These are phyloP conservation scores for Pichia sp. DNA, from an alignment of 1,139 yeast genomes.

Conservation along the genomic window DNA sequence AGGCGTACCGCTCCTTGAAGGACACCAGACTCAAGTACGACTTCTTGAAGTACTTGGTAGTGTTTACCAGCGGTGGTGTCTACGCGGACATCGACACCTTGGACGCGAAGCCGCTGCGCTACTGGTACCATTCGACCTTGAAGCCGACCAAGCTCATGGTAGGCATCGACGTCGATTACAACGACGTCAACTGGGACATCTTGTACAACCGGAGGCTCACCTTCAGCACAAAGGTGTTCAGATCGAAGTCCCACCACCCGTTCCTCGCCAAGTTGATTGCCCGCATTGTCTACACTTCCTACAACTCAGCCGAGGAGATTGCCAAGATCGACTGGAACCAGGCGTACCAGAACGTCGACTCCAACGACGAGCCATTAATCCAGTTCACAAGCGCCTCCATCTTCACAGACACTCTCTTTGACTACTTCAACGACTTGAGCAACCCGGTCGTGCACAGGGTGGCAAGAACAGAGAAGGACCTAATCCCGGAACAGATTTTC, in stretches of 20 bases:
- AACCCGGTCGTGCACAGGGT: constrained; percentile 62
- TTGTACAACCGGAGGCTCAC: constrained; percentile 62
- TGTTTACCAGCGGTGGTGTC: constrained; percentile 67
- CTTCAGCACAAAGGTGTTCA: constrained; percentile 66
- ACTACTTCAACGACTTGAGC: constrained; percentile 54
- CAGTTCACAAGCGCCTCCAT: constrained; percentile 74
- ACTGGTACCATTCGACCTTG: constrained; percentile 36
- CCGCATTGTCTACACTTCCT: constrained; percentile 23
- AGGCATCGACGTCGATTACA: constrained; percentile 72
- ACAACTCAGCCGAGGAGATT: constrained; percentile 29
- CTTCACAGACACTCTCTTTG: constrained; percentile 72
- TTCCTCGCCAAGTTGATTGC: constrained; percentile 30
- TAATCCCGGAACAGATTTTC: constrained; percentile 22
- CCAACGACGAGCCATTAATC: constrained; percentile 43
- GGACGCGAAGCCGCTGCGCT: constrained; percentile 44
- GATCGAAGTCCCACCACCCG: constrained; percentile 31
- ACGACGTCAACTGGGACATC: constrained; percentile 62
- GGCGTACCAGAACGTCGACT: constrained; percentile 63
- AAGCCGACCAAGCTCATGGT: constrained; percentile 35
- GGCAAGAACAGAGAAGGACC: constrained; percentile 46
- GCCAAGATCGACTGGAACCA: constrained; percentile 39
- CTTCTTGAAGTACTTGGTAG: constrained; percentile 61
- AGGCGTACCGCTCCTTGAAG: constrained; percentile 59
- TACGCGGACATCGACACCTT: constrained; percentile 71
- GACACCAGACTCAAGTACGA: constrained; percentile 64